Evolutionary conservation across 345 rosid species (phyloP).

Genomic region (Balakata baccata): DNA sequence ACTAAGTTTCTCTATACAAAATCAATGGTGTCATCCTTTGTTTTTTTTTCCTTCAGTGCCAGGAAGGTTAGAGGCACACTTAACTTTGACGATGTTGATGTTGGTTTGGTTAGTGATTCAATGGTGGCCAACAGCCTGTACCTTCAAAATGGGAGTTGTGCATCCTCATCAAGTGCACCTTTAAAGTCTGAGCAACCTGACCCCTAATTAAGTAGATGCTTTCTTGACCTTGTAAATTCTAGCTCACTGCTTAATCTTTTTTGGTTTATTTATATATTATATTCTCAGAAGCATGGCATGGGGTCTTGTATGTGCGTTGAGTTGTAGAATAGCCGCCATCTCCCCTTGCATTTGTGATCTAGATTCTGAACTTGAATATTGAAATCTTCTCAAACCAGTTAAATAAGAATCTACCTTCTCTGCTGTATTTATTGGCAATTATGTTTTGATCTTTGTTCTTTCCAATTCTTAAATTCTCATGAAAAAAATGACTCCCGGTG

Average conservation of each 20-base stretch:
- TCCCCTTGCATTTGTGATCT: not conserved
- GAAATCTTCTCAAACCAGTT: constrained; percentile 2
- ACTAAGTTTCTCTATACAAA: not conserved
- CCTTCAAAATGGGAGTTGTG: constrained; percentile 59
- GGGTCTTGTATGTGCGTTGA: constrained; percentile 26
- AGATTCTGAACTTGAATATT: not conserved
- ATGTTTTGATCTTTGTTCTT: too few species aligned
- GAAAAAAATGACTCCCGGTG: too few species aligned
- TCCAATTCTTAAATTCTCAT: too few species aligned
- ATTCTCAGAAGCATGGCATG: constrained; percentile 6
- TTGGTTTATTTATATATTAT: not conserved
- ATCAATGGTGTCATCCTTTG: not conserved
- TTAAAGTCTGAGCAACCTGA: constrained; percentile 44
- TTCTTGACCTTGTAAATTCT: constrained; percentile 15
- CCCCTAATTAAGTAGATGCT: constrained; percentile 12
- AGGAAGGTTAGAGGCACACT: constrained; percentile 64
- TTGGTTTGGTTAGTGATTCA: constrained; percentile 91
- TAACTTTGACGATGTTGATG: constrained; percentile 75
- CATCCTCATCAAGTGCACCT: constrained; percentile 33
- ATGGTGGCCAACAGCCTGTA: constrained; percentile 79
- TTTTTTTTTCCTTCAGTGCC: constrained; percentile 32
- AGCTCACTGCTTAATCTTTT: not conserved
- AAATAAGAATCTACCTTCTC: not conserved
- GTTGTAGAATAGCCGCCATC: constrained; percentile 37
- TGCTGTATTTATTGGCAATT: not conserved